These are phyloP conservation scores for Ophiostoma piceae DNA, from an alignment of 2,329 filamentous ascomycete genomes.

Conservation along the genomic window DNA sequence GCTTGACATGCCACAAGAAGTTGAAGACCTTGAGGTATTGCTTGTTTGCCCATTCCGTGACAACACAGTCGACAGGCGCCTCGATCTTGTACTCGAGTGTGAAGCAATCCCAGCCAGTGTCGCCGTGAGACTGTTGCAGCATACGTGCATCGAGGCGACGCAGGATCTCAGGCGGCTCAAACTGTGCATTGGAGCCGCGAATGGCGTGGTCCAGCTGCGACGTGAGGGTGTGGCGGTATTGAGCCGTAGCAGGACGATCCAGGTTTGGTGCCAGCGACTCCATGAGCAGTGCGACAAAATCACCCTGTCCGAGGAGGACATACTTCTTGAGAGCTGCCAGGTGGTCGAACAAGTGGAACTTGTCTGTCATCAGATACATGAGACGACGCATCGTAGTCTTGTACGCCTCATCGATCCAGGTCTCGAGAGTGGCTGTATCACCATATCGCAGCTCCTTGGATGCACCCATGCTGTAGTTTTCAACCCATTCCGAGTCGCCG, in stretches of 20 bases:
- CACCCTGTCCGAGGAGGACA: conserved; percentile 86
- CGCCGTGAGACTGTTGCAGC: conserved; percentile 91
- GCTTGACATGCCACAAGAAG: conserved; percentile 96
- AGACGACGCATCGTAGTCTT: conserved; percentile 96
- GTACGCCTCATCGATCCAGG: conserved; percentile 94
- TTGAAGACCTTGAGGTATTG: conserved; percentile 99
- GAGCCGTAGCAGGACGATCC: conserved; percentile 89
- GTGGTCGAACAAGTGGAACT: conserved; percentile 93
- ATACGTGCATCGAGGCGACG: conserved; percentile 93
- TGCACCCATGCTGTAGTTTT: conserved; percentile 85
- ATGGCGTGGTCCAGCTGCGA: conserved; percentile 98
- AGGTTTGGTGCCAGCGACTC: conserved; percentile 90
- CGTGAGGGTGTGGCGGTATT: conserved; percentile 93
- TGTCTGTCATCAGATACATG: conserved; percentile 87
- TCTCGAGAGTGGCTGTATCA: conserved; percentile 84
- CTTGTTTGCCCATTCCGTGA: conserved; percentile 89
- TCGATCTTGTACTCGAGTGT: conserved; percentile 98
- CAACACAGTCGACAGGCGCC: conserved; percentile 91
- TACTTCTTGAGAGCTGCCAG: conserved; percentile 90
- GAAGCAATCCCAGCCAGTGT: conserved; percentile 99
- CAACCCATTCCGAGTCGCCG: conserved; percentile 89
- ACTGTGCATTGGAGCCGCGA: conserved; percentile 93
- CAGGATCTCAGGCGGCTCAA: conserved; percentile 86
- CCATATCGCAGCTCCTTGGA: conserved; percentile 90
- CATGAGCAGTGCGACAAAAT: conserved; percentile 96